Evolutionary conservation across 176 grass and related monocot species (phyloP), one percentile per base, ranked within the genome.

Genomic region (Bromus sterilis): DNA sequence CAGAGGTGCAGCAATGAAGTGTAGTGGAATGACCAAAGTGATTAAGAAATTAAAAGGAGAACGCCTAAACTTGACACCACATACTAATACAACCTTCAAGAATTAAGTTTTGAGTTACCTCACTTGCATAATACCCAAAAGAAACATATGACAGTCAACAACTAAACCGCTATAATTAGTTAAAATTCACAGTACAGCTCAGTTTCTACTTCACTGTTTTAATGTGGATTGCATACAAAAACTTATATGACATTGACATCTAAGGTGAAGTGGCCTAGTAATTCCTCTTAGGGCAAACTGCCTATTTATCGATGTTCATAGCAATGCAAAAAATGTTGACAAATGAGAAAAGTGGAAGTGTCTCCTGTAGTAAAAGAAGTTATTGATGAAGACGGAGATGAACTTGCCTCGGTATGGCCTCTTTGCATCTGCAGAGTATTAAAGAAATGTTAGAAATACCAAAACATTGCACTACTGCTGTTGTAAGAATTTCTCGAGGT

Each of bases 331-430:
- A 75, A n/a, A 79, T 7, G 12, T 25, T 75, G 26, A 18, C 6
- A 77, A 75, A 86, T 81, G 66, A 30, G 71, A 82, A 85, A 20
- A 43, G 3, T 67, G 14, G 23, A 82, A 42, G 11, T 51, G 60
- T 40, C 33, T 76, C 32, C 39, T 57, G 74, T 25, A 34, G 64
- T 68, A 66, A 74, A 43, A 87, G 68, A 26, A 70, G 9, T 35
- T 56, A 89, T 78, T 56, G 53, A 39, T 20, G 55, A 77, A 77
- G 78, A 67, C 80, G 55, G 64, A 34, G 62, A 67, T 48, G 33
- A 78, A 90, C 91, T 93, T 93, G 63, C 96, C 96, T 99, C 93
- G 18, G 65, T 80, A 57, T 93, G 87, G 40, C 96, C 96, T 87
- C 91, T 93, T 93, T 84, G 90, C 80, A 99, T 93, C 96, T 99